phyloP scores from a whole-genome alignment of 345 rosid species.

The Salix caprea region DNA sequence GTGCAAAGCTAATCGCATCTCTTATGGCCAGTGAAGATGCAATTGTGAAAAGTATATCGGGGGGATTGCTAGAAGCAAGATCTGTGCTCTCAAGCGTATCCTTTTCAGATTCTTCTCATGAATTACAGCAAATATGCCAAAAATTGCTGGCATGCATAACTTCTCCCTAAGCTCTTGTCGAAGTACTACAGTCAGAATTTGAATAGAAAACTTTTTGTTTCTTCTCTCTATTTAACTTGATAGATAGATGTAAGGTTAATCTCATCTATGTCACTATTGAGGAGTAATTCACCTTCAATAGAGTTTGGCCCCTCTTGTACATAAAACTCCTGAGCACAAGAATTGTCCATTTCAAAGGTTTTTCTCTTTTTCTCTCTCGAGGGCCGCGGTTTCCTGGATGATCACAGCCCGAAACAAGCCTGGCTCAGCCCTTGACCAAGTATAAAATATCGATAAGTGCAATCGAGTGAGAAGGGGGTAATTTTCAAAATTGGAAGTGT shows the following conservation, averaged over 20 bases:
- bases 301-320: too few species aligned
- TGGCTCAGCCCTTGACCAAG: too few species aligned
- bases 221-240: too few species aligned
- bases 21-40: slow-evolving; percentile 82
- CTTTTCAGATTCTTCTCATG: slow-evolving; percentile 50
- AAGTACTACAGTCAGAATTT: background rate
- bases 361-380: too few species aligned
- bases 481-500: background rate
- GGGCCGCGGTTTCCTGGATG: too few species aligned
- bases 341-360: too few species aligned
- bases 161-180: slow-evolving; percentile 20
- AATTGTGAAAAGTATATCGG: slow-evolving; percentile 60
- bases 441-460: too few species aligned
- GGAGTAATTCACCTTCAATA: too few species aligned
- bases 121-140: slow-evolving; percentile 50
- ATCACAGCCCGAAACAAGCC: too few species aligned
- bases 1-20: slow-evolving; percentile 77
- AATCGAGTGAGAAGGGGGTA: background rate
- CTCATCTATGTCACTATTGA: too few species aligned
- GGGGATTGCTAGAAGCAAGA: slow-evolving; percentile 66
- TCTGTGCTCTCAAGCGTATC: slow-evolving; percentile 46
- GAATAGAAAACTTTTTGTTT: background rate
- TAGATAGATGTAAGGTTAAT: too few species aligned
- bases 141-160: slow-evolving; percentile 59
- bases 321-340: too few species aligned